A percentile compares a stretch with the other conserved stretches of the same genome.
Conservation (phyloP, 1,284 basidiomycete genomes). For the Trametes polyzona region DNA sequence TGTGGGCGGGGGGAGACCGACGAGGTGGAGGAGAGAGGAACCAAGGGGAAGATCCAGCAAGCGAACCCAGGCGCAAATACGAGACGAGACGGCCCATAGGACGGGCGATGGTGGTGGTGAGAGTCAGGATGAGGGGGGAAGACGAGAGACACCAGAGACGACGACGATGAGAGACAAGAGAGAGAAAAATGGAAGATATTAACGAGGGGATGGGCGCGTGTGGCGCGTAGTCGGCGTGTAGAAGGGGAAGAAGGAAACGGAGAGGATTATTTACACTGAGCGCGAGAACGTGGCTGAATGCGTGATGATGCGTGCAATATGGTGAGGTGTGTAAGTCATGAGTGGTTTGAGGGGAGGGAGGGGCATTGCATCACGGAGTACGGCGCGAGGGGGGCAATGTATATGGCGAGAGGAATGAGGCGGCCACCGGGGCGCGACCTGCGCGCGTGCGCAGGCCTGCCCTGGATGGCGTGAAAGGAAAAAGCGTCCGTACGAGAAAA, state of each 20-base stretch:
- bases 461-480: slow-evolving; percentile 54
- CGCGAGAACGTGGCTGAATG: slow-evolving; percentile 23
- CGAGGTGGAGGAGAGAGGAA: slow-evolving; percentile 66
- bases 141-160: too few species aligned
- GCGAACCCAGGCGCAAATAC: slow-evolving; percentile 37
- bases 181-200: slow-evolving; percentile 18
- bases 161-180: slow-evolving; percentile 34
- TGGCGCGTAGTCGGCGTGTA: slow-evolving; percentile 13
- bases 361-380: slow-evolving; percentile 33
- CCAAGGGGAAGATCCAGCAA: slow-evolving; percentile 40
- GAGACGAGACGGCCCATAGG: slow-evolving; percentile 17
- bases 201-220: slow-evolving; percentile 23
- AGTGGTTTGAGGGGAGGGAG: slow-evolving; percentile 8
- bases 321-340: slow-evolving; percentile 13
- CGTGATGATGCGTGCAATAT: slow-evolving; percentile 25
- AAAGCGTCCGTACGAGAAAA: slow-evolving; percentile 69
- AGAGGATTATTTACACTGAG: slow-evolving; percentile 20
- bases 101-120: too few species aligned
- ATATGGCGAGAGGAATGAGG: slow-evolving; percentile 33
- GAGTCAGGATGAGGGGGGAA: too few species aligned
- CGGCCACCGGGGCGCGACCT: slow-evolving; percentile 26
- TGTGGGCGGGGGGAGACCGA: slow-evolving; percentile 31
- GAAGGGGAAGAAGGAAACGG: slow-evolving; percentile 7
- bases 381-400: slow-evolving; percentile 34
- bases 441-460: slow-evolving; percentile 20